Base-by-base conservation (phyloP, 768 basidiomycete genomes). In the Serendipita sp. region DNA sequence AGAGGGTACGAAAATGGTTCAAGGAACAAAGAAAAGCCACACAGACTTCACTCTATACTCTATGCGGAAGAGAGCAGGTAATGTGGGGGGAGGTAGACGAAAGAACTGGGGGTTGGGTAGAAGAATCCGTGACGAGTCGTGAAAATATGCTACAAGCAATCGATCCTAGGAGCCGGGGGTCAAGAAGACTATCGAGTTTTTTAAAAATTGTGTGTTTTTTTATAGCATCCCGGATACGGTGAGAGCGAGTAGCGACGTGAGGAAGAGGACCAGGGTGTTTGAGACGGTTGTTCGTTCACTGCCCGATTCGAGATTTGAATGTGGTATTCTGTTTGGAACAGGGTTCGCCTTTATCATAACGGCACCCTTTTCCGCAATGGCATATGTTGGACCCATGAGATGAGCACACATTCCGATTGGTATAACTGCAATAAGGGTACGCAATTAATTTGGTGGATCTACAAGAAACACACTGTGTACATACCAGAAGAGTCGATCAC, bases 341-440 rank as follows among this genome's bases (percentile, higher is more conserved):
- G 64, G n/a, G 52, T 66, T 64, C 55, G 63, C 37, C 66, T 70
- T 70, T 63, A 71, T 69, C 31, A 72, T 50, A 45, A 69, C 69
- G 2, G 71, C 69, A 3, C 64, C 69, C 23, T 70, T 62, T 66
- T 70, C 71, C 4, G 70, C 70, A 50, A 72, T 60, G 3, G 67
- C 66, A 48, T 72, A 71, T 5, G 67, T 60, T 13, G 66, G 44
- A 0, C 68, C 69, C 44, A 67, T 65, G 1, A 68, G 63, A 62
- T 72, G 69, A 11, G 65, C 67, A 13, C 67, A 60, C 27, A 60
- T n/a, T 10, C 55, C 55, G n/a, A 60, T 60, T n/a, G 55, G 55
- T 23, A 60, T 37, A 36, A 60, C 55, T 60, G 18, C 4, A 34
- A 2, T n/a, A 31, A 60, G 11, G 40, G 1, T 5, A 40, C 13